Evolutionary conservation across 176 grass and related monocot genomes (phyloP).

Genomic region (sorghum (Sorghum bicolor)): Sorghum_bicolor_NCBIv3 NC_012871.2:71917501-71918000

Average conservation of each 20-base stretch:
- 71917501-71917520: not conserved
- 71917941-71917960: not conserved
- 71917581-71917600: slow-evolving; percentile 3
- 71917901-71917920: not conserved
- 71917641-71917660: slow-evolving; percentile 7
- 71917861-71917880: not conserved
- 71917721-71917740: not conserved
- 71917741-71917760: not conserved
- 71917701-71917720: not conserved
- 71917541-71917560: not conserved
- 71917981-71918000: not conserved
- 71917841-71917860: not conserved
- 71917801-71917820: not conserved
- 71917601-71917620: slow-evolving; percentile 5
- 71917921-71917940: slow-evolving; percentile 1
- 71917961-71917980: not conserved
- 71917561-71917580: not conserved
- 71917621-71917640: not conserved
- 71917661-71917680: not conserved
- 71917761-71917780: not conserved
- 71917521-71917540: not conserved
- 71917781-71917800: not conserved
- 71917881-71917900: not conserved
- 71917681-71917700: not conserved
- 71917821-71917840: slow-evolving; percentile 7